Percentiles rank a stretch among this genome's conserved stretches.
These are phyloP conservation scores for Claviceps sp. DNA, from an alignment of 2,329 filamentous ascomycete species.

Conservation along the genomic window DNA sequence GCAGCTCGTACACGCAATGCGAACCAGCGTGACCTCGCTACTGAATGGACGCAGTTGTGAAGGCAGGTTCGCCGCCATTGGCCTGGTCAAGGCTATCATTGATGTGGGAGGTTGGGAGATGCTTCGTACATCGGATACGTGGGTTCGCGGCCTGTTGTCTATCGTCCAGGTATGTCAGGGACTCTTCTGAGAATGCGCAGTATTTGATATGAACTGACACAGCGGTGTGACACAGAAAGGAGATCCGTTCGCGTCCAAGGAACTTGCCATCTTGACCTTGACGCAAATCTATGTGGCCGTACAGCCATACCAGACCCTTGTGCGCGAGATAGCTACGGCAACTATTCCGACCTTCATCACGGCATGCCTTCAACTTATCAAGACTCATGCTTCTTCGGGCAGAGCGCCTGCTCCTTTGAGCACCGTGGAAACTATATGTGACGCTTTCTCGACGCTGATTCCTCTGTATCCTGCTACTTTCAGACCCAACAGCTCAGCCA, in stretches of 20 bases:
- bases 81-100: slow-evolving; percentile 66
- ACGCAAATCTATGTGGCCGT: slow-evolving; percentile 75
- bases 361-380: slow-evolving; percentile 54
- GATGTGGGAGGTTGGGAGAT: slow-evolving; percentile 79
- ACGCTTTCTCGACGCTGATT: slow-evolving; percentile 57
- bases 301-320: slow-evolving; percentile 67
- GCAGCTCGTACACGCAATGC: slow-evolving; percentile 68
- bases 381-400: slow-evolving; percentile 23
- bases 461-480: slow-evolving; percentile 76
- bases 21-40: slow-evolving; percentile 62
- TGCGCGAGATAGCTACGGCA: slow-evolving; percentile 79
- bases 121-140: slow-evolving; percentile 56
- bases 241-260: slow-evolving; percentile 62
- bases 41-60: slow-evolving; percentile 63
- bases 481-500: slow-evolving; percentile 58
- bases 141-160: slow-evolving; percentile 63
- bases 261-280: slow-evolving; percentile 61
- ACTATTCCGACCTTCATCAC: slow-evolving; percentile 62
- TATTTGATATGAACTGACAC: slow-evolving; percentile 7
- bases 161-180: slow-evolving; percentile 51
- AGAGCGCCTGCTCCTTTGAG: slow-evolving; percentile 22
- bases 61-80: slow-evolving; percentile 64
- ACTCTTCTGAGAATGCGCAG: not conserved
- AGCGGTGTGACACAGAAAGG: slow-evolving; percentile 45
- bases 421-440: slow-evolving; percentile 54